Evolutionary conservation across 768 basidiomycete genomes (phyloP).

Genomic region (Tricholoma flavovirens): DNA sequence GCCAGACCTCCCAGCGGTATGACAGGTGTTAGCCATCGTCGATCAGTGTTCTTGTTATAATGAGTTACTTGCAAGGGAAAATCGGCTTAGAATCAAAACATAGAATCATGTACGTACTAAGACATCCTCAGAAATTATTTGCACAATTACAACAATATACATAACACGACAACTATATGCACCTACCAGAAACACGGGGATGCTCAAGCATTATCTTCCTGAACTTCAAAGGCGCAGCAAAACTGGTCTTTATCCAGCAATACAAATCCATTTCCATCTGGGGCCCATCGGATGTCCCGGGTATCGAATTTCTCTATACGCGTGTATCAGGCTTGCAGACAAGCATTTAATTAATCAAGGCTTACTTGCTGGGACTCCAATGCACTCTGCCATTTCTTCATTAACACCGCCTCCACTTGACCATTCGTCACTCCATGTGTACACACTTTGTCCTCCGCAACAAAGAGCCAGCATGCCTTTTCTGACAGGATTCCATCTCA

Average conservation of each 20-base stretch:
- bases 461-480: conserved; percentile 63
- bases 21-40: too few relatives aligned
- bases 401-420: conserved; percentile 47
- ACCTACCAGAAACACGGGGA: background rate
- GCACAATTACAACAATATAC: background rate
- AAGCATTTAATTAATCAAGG: conserved; percentile 16
- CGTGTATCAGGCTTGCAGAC: conserved; percentile 7
- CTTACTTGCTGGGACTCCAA: conserved; percentile 84
- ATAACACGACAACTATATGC: background rate
- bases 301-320: conserved; percentile 62
- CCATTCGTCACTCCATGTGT: conserved; percentile 85
- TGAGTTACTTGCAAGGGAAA: background rate
- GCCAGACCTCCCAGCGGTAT: background rate
- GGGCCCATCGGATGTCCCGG: conserved; percentile 70
- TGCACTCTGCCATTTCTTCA: conserved; percentile 85
- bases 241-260: conserved; percentile 74
- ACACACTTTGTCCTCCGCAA: conserved; percentile 61
- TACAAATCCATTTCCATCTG: conserved; percentile 79
- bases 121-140: background rate
- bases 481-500: conserved; percentile 83
- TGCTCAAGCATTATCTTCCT: conserved; percentile 30
- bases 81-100: too few relatives aligned
- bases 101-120: background rate
- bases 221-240: conserved; percentile 82
- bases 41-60: background rate